Evolutionary conservation across 2,329 filamentous ascomycete genomes (phyloP).

Genomic region (Ophiostoma sp.): DNA sequence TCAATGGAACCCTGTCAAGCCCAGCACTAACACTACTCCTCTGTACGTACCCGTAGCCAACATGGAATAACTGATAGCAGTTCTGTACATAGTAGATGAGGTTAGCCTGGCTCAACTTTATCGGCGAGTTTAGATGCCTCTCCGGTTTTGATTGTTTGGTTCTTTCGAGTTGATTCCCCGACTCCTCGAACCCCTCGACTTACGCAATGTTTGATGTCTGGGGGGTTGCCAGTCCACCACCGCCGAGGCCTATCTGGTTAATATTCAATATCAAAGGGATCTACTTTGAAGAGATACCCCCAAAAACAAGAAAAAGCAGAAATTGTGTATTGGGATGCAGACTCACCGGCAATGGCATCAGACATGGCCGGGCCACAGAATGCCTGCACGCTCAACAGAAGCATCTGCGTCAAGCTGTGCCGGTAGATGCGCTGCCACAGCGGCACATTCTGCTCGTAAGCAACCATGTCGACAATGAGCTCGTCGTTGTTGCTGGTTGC

Average conservation of each 20-base stretch:
- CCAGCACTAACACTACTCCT: not conserved
- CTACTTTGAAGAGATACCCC: no score
- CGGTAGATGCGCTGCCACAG: constrained; percentile 5
- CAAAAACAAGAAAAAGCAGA: not conserved
- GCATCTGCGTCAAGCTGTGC: constrained; percentile 4
- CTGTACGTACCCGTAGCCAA: not conserved
- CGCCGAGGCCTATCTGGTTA: constrained; percentile 4
- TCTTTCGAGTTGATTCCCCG: no score
- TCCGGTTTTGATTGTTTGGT: no score
- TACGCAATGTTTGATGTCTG: constrained; percentile 6
- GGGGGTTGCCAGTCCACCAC: constrained; percentile 7
- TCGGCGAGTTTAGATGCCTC: not conserved
- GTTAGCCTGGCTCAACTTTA: not conserved
- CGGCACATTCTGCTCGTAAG: not conserved
- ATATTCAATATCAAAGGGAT: not conserved
- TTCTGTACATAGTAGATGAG: not conserved
- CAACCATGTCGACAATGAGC: not conserved
- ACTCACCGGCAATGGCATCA: constrained; percentile 4
- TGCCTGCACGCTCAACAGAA: not conserved
- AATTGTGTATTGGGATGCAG: not conserved
- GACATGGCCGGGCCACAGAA: constrained; percentile 3
- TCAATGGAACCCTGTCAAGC: not conserved
- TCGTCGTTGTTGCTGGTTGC: not conserved
- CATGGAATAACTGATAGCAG: constrained; percentile 4
- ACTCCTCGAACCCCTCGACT: not conserved